Evolutionary conservation across 768 basidiomycete genomes (phyloP).

Genomic region (Collybia nuda): DNA sequence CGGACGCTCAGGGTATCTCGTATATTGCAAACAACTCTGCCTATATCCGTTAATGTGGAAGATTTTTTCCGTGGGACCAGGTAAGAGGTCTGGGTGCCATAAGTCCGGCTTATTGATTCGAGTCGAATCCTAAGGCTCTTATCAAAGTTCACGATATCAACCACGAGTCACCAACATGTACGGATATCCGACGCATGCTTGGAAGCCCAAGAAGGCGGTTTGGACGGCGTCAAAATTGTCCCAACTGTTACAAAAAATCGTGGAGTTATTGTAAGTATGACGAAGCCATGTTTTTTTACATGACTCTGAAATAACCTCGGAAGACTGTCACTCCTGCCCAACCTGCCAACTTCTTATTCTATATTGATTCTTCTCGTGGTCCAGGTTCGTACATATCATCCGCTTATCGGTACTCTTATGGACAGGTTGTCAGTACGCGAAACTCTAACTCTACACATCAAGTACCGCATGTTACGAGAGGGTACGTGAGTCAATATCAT

Average conservation of each 20-base stretch:
- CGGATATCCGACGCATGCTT: conserved; percentile 66
- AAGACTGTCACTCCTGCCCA: conserved; percentile 78
- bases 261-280: conserved; percentile 44
- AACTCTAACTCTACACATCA: conserved; percentile 60
- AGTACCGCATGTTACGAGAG: conserved; percentile 80
- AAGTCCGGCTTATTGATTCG: neutral
- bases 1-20: conserved; percentile 57
- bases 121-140: conserved; percentile 57
- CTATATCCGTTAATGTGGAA: conserved; percentile 91
- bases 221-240: conserved; percentile 51
- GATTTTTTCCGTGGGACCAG: conserved; percentile 90
- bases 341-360: conserved; percentile 80
- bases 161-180: conserved; percentile 77
- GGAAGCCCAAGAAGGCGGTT: conserved; percentile 39
- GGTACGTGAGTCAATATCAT: conserved; percentile 41
- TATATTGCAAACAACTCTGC: conserved; percentile 67
- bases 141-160: conserved; percentile 88
- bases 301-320: conserved; percentile 1
- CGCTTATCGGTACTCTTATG: neutral
- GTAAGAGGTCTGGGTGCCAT: conserved; percentile 33
- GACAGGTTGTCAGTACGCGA: conserved; percentile 49
- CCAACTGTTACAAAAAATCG: conserved; percentile 46
- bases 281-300: neutral
- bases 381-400: conserved; percentile 43
- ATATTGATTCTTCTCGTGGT: conserved; percentile 62